These are phyloP conservation scores for Aspergillus terreus DNA, from an alignment of 2,329 filamentous ascomycete genomes.

Conservation along the genomic window DNA sequence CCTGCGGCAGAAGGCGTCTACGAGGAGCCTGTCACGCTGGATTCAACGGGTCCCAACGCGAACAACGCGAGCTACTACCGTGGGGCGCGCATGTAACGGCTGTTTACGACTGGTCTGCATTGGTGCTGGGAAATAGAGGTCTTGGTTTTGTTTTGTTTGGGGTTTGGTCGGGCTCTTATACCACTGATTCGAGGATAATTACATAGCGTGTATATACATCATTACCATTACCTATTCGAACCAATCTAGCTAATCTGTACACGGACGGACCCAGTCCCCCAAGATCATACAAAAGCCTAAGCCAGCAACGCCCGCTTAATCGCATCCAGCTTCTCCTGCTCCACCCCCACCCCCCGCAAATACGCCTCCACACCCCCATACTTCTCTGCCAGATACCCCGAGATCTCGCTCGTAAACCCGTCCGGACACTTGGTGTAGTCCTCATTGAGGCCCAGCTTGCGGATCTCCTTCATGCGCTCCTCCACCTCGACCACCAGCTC, in stretches of 20 bases:
- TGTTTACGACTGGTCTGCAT: neutral
- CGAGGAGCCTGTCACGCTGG: slow-evolving; percentile 36
- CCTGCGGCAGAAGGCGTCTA: slow-evolving; percentile 19
- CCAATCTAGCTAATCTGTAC: neutral
- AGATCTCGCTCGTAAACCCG: slow-evolving; percentile 60
- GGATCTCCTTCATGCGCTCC: slow-evolving; percentile 64
- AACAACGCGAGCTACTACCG: slow-evolving; percentile 22
- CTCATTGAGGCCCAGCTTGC: slow-evolving; percentile 66
- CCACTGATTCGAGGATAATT: too few species aligned
- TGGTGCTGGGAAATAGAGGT: neutral
- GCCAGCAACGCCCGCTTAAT: slow-evolving; percentile 26
- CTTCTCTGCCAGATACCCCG: slow-evolving; percentile 53
- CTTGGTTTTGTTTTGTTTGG: neutral
- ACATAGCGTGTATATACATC: slow-evolving; percentile 2
- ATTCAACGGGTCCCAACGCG: slow-evolving; percentile 32
- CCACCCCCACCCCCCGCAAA: slow-evolving; percentile 60
- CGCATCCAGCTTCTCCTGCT: slow-evolving; percentile 38
- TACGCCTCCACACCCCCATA: slow-evolving; percentile 68
- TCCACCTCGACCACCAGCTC: slow-evolving; percentile 61
- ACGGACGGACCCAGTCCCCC: too few species aligned
- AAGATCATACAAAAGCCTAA: slow-evolving; percentile 8
- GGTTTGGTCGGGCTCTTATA: too few species aligned
- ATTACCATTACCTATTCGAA: slow-evolving; percentile 6
- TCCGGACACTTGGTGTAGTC: slow-evolving; percentile 66
- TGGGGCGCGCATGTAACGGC: slow-evolving; percentile 23